Conservation (phyloP, 2,329 filamentous ascomycete species). For the Penicillium janthinellum region DNA sequence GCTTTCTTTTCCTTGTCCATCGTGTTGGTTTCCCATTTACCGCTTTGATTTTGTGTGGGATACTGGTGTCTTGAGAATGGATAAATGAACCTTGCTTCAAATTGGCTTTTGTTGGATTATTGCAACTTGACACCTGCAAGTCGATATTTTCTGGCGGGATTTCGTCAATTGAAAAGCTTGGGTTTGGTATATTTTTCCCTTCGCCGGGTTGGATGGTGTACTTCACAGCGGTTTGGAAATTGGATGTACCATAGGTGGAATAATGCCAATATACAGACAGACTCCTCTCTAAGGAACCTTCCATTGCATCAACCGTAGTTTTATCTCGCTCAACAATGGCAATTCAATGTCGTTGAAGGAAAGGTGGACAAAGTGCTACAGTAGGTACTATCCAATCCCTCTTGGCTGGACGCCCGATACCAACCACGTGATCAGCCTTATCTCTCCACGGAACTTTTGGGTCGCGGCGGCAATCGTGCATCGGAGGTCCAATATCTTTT, state of each 20-base stretch:
- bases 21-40: not conserved
- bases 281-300: conserved; percentile 3
- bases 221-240: not conserved
- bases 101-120: not conserved
- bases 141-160: not conserved
- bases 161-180: conserved; percentile 1
- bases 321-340: not conserved
- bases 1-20: not conserved
- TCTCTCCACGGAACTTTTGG: conserved; percentile 2
- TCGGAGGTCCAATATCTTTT: not conserved
- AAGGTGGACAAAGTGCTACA: not conserved
- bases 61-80: conserved; percentile 1
- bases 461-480: not conserved
- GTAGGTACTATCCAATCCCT: not conserved
- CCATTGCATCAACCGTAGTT: not conserved
- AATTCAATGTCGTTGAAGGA: not conserved
- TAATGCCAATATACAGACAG: not conserved
- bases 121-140: too few species aligned
- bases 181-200: not conserved
- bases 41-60: not conserved
- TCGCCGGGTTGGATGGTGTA: not conserved
- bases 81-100: not conserved
- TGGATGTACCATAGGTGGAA: conserved; percentile 3
- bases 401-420: not conserved
- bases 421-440: not conserved